phyloP scores from a whole-genome alignment of 2,329 filamentous ascomycete genomes.

The Colletotrichum neosansevieriae region DNA sequence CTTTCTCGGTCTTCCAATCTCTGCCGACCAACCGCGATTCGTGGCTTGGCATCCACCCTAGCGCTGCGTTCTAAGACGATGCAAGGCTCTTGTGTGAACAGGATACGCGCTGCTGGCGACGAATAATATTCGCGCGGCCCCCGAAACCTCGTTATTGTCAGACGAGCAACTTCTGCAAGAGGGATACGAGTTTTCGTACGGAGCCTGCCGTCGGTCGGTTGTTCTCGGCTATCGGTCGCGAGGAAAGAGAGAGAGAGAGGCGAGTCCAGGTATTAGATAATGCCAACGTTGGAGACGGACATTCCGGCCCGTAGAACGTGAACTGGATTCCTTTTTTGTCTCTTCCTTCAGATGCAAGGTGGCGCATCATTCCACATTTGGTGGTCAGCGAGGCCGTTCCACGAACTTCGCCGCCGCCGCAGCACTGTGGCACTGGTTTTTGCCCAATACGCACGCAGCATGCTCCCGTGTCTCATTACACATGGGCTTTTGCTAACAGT shows the following conservation, averaged over 20 bases:
- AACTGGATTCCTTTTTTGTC: background rate
- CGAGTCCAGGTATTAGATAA: slow-evolving; percentile 1
- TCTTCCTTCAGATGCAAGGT: background rate
- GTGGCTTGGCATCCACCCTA: slow-evolving; percentile 11
- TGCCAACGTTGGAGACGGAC: slow-evolving; percentile 3
- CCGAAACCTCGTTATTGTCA: background rate
- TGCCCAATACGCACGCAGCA: background rate
- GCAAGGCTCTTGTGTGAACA: background rate
- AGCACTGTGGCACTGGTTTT: background rate
- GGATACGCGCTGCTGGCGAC: slow-evolving; percentile 15
- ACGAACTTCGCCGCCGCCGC: background rate
- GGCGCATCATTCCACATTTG: background rate
- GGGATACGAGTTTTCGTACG: slow-evolving; percentile 7
- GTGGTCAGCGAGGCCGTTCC: background rate
- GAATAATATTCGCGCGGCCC: slow-evolving; percentile 20
- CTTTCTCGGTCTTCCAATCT: slow-evolving; percentile 3
- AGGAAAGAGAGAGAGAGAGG: background rate
- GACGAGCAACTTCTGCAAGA: slow-evolving; percentile 16
- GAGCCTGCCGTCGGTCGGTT: slow-evolving; percentile 1
- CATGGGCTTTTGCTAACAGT: no score
- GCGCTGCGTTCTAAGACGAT: background rate
- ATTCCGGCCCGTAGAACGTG: background rate
- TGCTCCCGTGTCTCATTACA: background rate
- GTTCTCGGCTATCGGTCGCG: slow-evolving; percentile 3
- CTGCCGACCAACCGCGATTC: slow-evolving; percentile 25